Evolutionary conservation across 106 monocot species (phyloP).

Genomic region (Vanilla planifolia): DNA sequence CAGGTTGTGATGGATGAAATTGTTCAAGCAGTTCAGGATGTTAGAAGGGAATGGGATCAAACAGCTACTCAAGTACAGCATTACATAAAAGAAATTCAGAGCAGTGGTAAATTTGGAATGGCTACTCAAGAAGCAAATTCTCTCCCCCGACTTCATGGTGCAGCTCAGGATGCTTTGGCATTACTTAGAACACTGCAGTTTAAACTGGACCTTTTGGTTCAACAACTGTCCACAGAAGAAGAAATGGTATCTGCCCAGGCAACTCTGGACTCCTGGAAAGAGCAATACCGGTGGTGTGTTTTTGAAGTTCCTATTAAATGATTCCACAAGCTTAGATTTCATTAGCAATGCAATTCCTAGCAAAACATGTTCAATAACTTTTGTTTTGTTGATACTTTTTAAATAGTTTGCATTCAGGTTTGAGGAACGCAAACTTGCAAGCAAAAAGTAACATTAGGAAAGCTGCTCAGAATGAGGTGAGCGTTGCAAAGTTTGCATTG

Average conservation of each 20-base stretch:
- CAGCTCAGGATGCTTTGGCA: slow-evolving; percentile 62
- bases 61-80: slow-evolving; percentile 24
- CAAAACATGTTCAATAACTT: neutral
- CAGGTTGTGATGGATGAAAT: slow-evolving; percentile 60
- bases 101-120: slow-evolving; percentile 59
- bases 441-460: slow-evolving; percentile 74
- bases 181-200: slow-evolving; percentile 72
- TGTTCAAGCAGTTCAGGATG: slow-evolving; percentile 35
- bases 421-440: slow-evolving; percentile 89
- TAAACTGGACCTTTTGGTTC: slow-evolving; percentile 60
- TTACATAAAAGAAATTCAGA: slow-evolving; percentile 38
- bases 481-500: no score
- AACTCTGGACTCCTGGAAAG: slow-evolving; percentile 59
- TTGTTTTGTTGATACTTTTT: neutral
- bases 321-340: neutral
- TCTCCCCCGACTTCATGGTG: slow-evolving; percentile 70
- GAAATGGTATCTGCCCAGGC: slow-evolving; percentile 28
- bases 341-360: neutral
- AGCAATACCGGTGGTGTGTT: slow-evolving; percentile 55
- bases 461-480: slow-evolving; percentile 84
- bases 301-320: slow-evolving; percentile 1
- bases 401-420: slow-evolving; percentile 37
- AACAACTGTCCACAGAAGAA: slow-evolving; percentile 71
- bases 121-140: slow-evolving; percentile 65
- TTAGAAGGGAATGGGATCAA: slow-evolving; percentile 56